These are phyloP conservation scores for Calamus simplicifolius DNA, from an alignment of 176 grass and related monocot species.

Conservation along the genomic window DNA sequence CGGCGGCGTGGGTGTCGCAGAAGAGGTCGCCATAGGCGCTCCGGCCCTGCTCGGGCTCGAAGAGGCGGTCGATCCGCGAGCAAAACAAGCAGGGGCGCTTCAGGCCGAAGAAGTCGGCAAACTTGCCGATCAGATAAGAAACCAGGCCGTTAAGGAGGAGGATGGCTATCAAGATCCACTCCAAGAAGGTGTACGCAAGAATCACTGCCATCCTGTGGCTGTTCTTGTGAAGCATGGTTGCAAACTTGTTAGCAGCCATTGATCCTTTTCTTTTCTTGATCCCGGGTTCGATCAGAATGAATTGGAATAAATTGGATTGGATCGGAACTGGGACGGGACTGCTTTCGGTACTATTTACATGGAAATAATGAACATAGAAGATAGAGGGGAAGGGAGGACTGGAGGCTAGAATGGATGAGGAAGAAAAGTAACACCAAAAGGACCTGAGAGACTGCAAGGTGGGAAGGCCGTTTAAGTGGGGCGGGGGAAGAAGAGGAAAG, in stretches of 20 bases:
- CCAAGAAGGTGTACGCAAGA: slow-evolving; percentile 70
- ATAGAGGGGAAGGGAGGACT: too few relatives aligned
- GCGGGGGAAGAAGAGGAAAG: too few relatives aligned
- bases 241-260: slow-evolving; percentile 35
- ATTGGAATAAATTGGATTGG: too few relatives aligned
- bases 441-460: too few relatives aligned
- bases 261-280: not conserved
- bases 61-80: slow-evolving; percentile 76
- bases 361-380: too few relatives aligned
- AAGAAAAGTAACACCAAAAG: too few relatives aligned
- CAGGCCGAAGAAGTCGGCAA: slow-evolving; percentile 76
- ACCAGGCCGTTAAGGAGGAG: slow-evolving; percentile 91
- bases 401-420: too few relatives aligned
- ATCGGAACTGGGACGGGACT: too few relatives aligned
- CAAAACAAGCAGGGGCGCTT: slow-evolving; percentile 76
- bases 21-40: slow-evolving; percentile 38
- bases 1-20: slow-evolving; percentile 66
- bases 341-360: too few relatives aligned
- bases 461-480: too few relatives aligned
- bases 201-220: slow-evolving; percentile 37
- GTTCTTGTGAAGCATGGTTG: slow-evolving; percentile 36
- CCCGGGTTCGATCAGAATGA: not conserved
- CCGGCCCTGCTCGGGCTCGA: slow-evolving; percentile 28
- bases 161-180: slow-evolving; percentile 90
- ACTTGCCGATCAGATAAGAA: slow-evolving; percentile 67